A percentile compares a stretch with the other conserved stretches of the same genome.
Evolutionary conservation across 179 eudicot genomes (phyloP).

Genomic region (Kewa caespitosa): DNA sequence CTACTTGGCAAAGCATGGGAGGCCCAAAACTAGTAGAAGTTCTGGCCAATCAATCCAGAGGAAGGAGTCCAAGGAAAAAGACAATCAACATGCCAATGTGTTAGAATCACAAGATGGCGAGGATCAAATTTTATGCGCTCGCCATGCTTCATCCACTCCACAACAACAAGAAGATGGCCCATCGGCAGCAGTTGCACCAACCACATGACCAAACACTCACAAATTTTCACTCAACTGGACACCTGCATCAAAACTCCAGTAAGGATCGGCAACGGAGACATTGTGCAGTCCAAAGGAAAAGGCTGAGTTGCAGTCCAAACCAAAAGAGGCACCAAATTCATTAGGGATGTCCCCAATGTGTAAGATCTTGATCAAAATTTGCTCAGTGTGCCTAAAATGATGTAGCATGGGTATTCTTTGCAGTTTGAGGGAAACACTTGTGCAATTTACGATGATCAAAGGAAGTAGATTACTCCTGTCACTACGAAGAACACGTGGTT

Average conservation of each 20-base stretch:
- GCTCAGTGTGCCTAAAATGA: slow-evolving; percentile 17
- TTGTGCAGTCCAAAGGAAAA: background rate
- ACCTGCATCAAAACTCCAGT: background rate
- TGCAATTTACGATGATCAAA: background rate
- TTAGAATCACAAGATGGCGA: background rate
- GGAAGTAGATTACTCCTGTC: background rate
- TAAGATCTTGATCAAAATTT: slow-evolving; percentile 7
- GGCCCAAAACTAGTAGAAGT: background rate
- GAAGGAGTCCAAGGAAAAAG: background rate
- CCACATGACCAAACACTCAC: slow-evolving; percentile 10
- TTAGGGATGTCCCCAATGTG: slow-evolving; percentile 7
- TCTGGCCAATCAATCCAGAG: background rate
- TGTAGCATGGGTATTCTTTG: slow-evolving; percentile 6
- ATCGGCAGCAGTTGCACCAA: slow-evolving; percentile 16
- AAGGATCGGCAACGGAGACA: slow-evolving; percentile 3
- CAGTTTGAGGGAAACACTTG: slow-evolving; percentile 1
- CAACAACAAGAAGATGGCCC: background rate
- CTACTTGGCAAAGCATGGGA: slow-evolving; percentile 10
- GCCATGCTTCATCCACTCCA: background rate
- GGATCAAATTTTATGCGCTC: background rate
- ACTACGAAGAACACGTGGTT: slow-evolving; percentile 10
- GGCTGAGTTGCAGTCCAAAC: slow-evolving; percentile 13
- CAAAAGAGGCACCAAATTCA: background rate
- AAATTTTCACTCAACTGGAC: background rate
- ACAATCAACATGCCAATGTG: background rate